Base-by-base conservation (phyloP, 768 basidiomycete species). In the Tricholoma sp. region DNA sequence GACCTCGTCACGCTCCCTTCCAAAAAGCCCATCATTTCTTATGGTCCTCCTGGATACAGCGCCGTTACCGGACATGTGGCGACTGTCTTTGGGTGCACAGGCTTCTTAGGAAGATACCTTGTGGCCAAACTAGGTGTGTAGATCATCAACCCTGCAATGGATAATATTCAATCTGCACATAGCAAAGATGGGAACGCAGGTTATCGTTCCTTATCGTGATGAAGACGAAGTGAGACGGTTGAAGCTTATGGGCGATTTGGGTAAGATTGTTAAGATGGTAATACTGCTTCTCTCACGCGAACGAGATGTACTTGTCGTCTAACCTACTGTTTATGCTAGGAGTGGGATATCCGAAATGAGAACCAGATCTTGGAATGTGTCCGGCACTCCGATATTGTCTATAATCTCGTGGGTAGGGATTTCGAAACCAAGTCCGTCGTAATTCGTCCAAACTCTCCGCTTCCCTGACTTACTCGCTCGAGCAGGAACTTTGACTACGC, bases 71-170 rank as follows among this genome's bases (percentile, higher is more conserved):
- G 96, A 2, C 94, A 95, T 73, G 83, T 88, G 35, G 96, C 89
- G 41, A 99, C 97, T 14, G 95, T 98, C 51, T 98, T 99, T 79
- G 97, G 97, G 21, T 90, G 88, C 69, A 97, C 95, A 3, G 92
- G 95, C 5, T 98, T 98, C 71, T 76, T 99, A 57, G 97, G 96
- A 46, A 79, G 94, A 68, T 98, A 98, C 72, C 78, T 98, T 45
- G 91, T 98, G 39, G 83, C 89, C 31, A 98, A 98, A 77, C 83
- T 99, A 11, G 94, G 93, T 94, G 66, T 63, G 85, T 69, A 37
- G 29, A 22, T 14, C 54, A 51, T 49, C 50, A 43, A 45, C 35
- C 56, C 21, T 59, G 51, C 29, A 29, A 57, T 64, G 51, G 59
- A 55, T 18, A 45, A 24, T 10, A 32, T 29, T 60, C 32, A 50